Conservation (phyloP, 2,329 filamentous ascomycete species). For the Kalmusia sp. region DNA sequence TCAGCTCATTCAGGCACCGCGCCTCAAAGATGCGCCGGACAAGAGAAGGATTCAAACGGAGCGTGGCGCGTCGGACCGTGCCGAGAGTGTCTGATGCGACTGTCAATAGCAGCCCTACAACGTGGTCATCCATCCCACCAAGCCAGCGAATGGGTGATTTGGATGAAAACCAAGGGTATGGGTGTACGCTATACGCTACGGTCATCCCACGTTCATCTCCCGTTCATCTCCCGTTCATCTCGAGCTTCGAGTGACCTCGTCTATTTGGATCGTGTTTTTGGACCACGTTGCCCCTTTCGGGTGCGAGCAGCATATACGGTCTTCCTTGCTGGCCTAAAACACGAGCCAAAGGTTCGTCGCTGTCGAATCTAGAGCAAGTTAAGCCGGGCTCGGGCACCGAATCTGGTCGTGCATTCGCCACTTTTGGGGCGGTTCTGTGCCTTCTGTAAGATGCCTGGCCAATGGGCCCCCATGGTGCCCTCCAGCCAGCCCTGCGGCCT, state of each 20-base stretch:
- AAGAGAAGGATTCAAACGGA: not conserved
- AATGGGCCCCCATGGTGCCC: not conserved
- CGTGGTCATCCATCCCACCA: not conserved
- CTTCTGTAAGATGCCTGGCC: not conserved
- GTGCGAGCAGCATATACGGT: not conserved
- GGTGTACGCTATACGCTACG: not conserved
- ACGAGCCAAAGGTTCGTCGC: not conserved
- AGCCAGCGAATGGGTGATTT: constrained; percentile 1
- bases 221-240: not conserved
- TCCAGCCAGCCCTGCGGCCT: not conserved
- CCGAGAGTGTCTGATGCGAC: not conserved
- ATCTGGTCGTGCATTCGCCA: not conserved
- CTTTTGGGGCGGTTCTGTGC: not conserved
- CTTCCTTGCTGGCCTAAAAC: not conserved
- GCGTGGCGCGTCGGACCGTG: constrained; percentile 2
- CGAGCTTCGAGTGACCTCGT: not conserved
- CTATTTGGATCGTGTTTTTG: not conserved
- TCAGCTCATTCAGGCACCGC: not conserved
- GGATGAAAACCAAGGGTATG: not conserved
- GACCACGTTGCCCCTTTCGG: constrained; percentile 4
- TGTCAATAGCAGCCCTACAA: not conserved
- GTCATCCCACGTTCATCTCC: not conserved
- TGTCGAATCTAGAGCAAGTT: not conserved
- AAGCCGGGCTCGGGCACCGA: constrained; percentile 6
- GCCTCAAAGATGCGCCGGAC: not conserved